Percentiles rank a stretch among this genome's conserved stretches.
phyloP scores from a whole-genome alignment of 129 eudicot species.

The Pseudognaphalium luteoalbum region DNA sequence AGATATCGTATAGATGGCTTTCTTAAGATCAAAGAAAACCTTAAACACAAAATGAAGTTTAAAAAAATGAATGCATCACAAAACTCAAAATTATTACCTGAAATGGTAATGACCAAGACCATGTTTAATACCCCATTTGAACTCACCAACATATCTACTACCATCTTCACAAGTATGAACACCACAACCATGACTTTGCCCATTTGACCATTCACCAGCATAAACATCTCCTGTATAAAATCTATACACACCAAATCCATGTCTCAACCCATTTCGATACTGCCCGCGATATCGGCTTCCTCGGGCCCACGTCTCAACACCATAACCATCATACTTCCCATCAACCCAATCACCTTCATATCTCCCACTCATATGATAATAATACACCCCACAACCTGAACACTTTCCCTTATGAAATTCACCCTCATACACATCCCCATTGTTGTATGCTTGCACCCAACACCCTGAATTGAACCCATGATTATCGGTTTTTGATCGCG shows the following conservation, averaged over 20 bases:
- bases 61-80: neutral
- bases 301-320: slow-evolving; percentile 96
- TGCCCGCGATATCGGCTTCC: slow-evolving; percentile 94
- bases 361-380: slow-evolving; percentile 90
- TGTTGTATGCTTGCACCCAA: slow-evolving; percentile 80
- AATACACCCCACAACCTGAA: slow-evolving; percentile 91
- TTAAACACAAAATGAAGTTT: neutral
- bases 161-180: slow-evolving; percentile 96
- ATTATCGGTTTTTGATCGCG: slow-evolving; percentile 42
- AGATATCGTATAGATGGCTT: neutral
- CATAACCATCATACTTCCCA: slow-evolving; percentile 93
- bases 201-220: slow-evolving; percentile 93
- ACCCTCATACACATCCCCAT: slow-evolving; percentile 98
- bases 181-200: slow-evolving; percentile 96
- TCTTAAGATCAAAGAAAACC: neutral
- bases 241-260: slow-evolving; percentile 86
- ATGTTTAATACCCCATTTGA: slow-evolving; percentile 95
- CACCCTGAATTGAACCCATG: slow-evolving; percentile 65
- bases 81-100: slow-evolving; percentile 48
- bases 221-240: slow-evolving; percentile 96
- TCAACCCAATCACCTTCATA: slow-evolving; percentile 98
- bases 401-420: slow-evolving; percentile 93
- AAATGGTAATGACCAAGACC: slow-evolving; percentile 96
- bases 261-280: slow-evolving; percentile 81
- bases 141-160: slow-evolving; percentile 89